Conservation (phyloP, 2,329 filamentous ascomycete species). For the Beauveria pseudobassiana region DNA sequence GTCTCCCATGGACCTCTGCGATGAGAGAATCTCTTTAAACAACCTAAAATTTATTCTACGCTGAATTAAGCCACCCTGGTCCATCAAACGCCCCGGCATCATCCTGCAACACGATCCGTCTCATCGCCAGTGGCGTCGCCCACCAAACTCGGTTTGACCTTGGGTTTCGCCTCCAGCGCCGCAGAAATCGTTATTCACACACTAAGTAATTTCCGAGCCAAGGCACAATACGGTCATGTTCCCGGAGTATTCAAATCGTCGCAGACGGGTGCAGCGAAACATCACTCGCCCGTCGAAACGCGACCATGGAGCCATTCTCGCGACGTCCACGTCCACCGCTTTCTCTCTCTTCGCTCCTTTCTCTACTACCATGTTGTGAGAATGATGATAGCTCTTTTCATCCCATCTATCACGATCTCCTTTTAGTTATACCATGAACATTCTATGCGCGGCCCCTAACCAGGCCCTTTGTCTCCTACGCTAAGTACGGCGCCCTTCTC, state of each 20-base stretch:
- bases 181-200: not conserved
- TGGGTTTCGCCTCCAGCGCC: conserved; percentile 8
- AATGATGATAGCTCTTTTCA: not conserved
- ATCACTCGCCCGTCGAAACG: conserved; percentile 2
- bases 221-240: too few species aligned
- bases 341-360: not conserved
- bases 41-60: not conserved
- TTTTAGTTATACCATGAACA: not conserved
- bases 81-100: not conserved
- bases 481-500: not conserved
- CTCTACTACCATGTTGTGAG: not conserved
- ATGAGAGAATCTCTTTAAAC: not conserved
- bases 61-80: conserved; percentile 1
- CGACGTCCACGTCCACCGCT: not conserved
- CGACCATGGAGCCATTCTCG: not conserved
- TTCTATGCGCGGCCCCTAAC: not conserved
- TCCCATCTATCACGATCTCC: conserved; percentile 4
- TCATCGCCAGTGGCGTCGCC: conserved; percentile 1
- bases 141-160: conserved; percentile 5
- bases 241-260: not conserved
- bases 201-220: too few species aligned
- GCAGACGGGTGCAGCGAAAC: conserved; percentile 1
- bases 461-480: not conserved
- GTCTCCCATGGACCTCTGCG: not conserved
- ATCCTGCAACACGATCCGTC: conserved; percentile 9